Evolutionary conservation across 306 rosid genomes (phyloP).

Genomic region (Myrica gale): DNA sequence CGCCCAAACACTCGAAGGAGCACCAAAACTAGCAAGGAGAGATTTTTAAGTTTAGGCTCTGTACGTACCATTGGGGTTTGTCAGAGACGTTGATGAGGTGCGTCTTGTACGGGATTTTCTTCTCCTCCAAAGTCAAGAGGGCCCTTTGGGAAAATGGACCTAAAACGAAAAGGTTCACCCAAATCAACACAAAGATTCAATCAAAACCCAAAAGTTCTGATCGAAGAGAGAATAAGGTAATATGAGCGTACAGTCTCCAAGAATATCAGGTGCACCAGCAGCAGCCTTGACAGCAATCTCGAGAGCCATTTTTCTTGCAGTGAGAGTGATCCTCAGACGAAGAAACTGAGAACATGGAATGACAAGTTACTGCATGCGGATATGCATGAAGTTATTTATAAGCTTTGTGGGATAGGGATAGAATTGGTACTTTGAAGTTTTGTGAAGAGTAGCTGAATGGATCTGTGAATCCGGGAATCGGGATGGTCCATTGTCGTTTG

Average conservation of each 20-base stretch:
- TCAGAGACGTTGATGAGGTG: constrained; percentile 56
- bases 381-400: not conserved
- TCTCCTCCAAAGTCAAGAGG: constrained; percentile 79
- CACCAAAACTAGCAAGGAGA: not conserved
- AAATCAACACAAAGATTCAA: not conserved
- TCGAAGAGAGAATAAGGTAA: not conserved
- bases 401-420: not conserved
- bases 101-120: constrained; percentile 49
- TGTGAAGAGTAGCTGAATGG: not conserved
- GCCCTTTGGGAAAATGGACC: constrained; percentile 89
- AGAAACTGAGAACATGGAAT: not conserved
- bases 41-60: not conserved
- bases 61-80: constrained; percentile 70
- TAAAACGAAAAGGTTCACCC: constrained; percentile 16
- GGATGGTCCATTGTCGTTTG: not conserved
- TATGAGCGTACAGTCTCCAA: constrained; percentile 68
- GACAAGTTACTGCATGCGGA: too few species aligned
- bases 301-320: constrained; percentile 43
- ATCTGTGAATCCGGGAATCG: not conserved
- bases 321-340: not conserved
- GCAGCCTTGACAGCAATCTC: constrained; percentile 77
- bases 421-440: not conserved
- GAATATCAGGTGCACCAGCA: constrained; percentile 47
- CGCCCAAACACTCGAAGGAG: not conserved
- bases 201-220: constrained; percentile 12